Base-by-base conservation (phyloP, 2,329 filamentous ascomycete genomes). In the Pleomassaria siparia region DNA sequence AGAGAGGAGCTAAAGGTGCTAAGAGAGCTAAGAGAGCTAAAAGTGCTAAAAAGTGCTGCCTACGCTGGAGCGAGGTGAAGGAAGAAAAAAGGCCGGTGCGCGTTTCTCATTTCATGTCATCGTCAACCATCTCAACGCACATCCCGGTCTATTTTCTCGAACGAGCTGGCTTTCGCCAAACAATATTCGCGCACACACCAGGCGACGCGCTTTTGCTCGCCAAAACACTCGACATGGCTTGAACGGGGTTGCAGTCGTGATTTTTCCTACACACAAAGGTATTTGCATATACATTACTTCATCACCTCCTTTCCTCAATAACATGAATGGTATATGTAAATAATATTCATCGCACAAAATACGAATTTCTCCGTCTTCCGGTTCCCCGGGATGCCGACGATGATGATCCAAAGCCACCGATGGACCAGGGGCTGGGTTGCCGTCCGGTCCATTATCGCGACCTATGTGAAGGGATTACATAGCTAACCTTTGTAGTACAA, bases 61-160 rank as follows among this genome's bases (percentile, higher is more conserved):
- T 55, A 33, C 44, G 41, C 42, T 26, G 25, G 44, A 43, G 49
- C 43, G 28, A 43, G 12, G 16, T 43, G 43, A 20, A 16, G 35
- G 43, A 49, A 49, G 47, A 64, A 66, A 64, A 56, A 58, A 55
- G 53, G 59, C 52, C 49, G 53, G 56, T 30, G 50, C 45, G n/a
- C n/a, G 48, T 37, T 26, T 37, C 25, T 37, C 35, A 37, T 37
- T 37, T 37, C n/a, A 18, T 20, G 18, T 16, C 5, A 13, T 37
- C 35, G 35, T 37, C 35, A 37, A n/a, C 18, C 35, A 24, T 37
- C n/a, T 20, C 39, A 30, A 29, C 43, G 26, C 28, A 28, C n/a
- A 49, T 44, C 45, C 53, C 53, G 50, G 54, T 35, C 42, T 44
- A 48, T 59, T 60, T 56, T 56, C 35, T 10, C 29, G 25, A 32